Percentiles rank a stretch among this genome's conserved stretches.
Conservation (phyloP, 164 flowering plant species). For the Warburgia ugandensis region DNA sequence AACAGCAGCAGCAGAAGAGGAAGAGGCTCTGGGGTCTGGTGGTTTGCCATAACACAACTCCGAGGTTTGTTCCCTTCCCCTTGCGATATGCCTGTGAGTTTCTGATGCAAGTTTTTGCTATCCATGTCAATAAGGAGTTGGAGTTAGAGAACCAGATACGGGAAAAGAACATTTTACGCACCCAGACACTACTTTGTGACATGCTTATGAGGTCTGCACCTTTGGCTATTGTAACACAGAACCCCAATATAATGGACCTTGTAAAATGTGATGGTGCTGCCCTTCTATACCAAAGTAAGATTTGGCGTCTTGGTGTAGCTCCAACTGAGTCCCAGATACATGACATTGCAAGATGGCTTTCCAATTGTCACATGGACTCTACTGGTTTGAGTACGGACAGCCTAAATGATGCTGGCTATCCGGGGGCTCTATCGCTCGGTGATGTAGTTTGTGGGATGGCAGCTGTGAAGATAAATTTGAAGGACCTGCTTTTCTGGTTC, state of each 20-base stretch:
- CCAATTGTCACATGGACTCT: conserved; percentile 71
- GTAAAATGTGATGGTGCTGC: conserved; percentile 96
- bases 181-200: conserved; percentile 91
- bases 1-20: conserved; percentile 36
- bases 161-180: conserved; percentile 82
- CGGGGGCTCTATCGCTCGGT: conserved; percentile 69
- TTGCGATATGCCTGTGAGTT: conserved; percentile 95
- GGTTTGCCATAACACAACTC: conserved; percentile 83
- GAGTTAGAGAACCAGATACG: conserved; percentile 73
- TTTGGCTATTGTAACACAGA: conserved; percentile 77
- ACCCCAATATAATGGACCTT: conserved; percentile 85
- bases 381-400: conserved; percentile 95
- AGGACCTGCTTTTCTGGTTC: conserved; percentile 90
- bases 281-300: conserved; percentile 55
- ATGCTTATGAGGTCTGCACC: conserved; percentile 93
- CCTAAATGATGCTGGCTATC: conserved; percentile 78
- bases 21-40: conserved; percentile 97
- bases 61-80: conserved; percentile 96
- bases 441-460: conserved; percentile 92
- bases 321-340: conserved; percentile 61
- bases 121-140: conserved; percentile 80
- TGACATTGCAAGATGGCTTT: conserved; percentile 63
- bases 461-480: conserved; percentile 66
- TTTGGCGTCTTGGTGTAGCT: conserved; percentile 57
- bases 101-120: conserved; percentile 90